Evolutionary conservation across 2,329 filamentous ascomycete genomes (phyloP).

Genomic region (Monosporascus sp.): DNA sequence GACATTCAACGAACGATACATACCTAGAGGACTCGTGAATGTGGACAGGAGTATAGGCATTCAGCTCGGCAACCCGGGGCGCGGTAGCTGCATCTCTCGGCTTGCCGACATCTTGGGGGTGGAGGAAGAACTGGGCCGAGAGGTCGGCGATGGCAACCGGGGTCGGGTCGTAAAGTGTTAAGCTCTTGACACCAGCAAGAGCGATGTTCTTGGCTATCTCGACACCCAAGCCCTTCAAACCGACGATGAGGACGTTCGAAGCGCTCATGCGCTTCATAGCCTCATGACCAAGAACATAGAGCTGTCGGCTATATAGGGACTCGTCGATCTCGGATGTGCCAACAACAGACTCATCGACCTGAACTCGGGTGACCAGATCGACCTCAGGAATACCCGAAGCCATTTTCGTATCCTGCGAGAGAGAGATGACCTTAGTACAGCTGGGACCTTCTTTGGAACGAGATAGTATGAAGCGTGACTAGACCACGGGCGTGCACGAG

Average conservation of each 20-base stretch:
- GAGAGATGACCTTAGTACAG: slow-evolving; percentile 10
- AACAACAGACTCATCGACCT: slow-evolving; percentile 57
- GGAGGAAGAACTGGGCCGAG: slow-evolving; percentile 96
- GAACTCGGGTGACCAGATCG: slow-evolving; percentile 60
- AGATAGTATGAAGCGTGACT: not conserved
- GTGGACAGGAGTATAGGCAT: slow-evolving; percentile 88
- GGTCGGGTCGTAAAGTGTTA: slow-evolving; percentile 86
- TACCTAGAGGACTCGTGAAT: slow-evolving; percentile 61
- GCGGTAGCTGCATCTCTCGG: slow-evolving; percentile 81
- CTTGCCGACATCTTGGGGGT: slow-evolving; percentile 82
- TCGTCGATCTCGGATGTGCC: slow-evolving; percentile 62
- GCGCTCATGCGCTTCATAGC: slow-evolving; percentile 99
- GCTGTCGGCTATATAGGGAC: slow-evolving; percentile 68
- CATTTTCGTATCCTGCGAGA: slow-evolving; percentile 44
- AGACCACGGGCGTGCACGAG: too few species aligned
- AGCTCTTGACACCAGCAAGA: slow-evolving; percentile 93
- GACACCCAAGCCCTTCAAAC: slow-evolving; percentile 88
- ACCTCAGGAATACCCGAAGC: slow-evolving; percentile 40
- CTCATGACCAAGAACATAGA: slow-evolving; percentile 66
- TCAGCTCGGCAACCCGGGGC: slow-evolving; percentile 87
- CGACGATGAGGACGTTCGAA: slow-evolving; percentile 88
- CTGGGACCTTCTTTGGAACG: not conserved
- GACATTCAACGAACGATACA: slow-evolving; percentile 4
- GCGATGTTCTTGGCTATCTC: slow-evolving; percentile 99
- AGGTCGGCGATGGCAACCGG: slow-evolving; percentile 82